phyloP scores from a whole-genome alignment of 352 stramenopile species.

The Phytophthora tentaculata region DNA sequence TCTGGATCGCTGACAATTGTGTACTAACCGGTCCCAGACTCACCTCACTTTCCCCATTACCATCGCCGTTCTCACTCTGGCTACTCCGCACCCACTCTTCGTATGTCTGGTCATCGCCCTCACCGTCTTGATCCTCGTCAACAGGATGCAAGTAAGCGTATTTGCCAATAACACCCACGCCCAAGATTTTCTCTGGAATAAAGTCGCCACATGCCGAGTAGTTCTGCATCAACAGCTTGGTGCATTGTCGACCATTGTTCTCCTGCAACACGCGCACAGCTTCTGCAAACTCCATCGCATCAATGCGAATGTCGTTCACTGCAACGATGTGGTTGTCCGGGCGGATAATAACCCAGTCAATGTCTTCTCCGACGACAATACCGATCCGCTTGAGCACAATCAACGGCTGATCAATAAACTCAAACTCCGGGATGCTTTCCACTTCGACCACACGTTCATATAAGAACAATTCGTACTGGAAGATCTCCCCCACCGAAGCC shows the following conservation, averaged over 20 bases:
- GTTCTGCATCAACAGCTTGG: conserved; percentile 89
- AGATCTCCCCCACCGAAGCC: conserved; percentile 85
- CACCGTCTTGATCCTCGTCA: conserved; percentile 45
- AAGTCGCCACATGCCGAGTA: conserved; percentile 88
- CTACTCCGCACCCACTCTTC: conserved; percentile 65
- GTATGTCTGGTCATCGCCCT: conserved; percentile 54
- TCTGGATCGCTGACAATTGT: conserved; percentile 24
- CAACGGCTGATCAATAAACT: conserved; percentile 87
- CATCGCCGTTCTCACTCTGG: conserved; percentile 33
- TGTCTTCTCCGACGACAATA: conserved; percentile 73
- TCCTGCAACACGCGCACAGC: conserved; percentile 83
- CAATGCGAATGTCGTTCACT: conserved; percentile 88
- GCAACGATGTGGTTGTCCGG: conserved; percentile 89
- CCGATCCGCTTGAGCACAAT: conserved; percentile 89
- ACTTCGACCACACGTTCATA: conserved; percentile 90
- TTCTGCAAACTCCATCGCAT: conserved; percentile 82
- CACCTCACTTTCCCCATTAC: conserved; percentile 8
- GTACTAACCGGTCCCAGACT: conserved; percentile 21
- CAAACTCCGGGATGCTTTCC: conserved; percentile 86
- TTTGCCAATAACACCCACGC: conserved; percentile 80
- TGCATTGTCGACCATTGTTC: conserved; percentile 88
- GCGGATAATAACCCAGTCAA: conserved; percentile 82
- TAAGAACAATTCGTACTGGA: conserved; percentile 89
- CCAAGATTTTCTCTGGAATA: conserved; percentile 88
- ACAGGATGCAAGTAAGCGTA: conserved; percentile 79